These are phyloP conservation scores for Pestalotiopsis sp. DNA, from an alignment of 2,329 filamentous ascomycete species.

Conservation along the genomic window DNA sequence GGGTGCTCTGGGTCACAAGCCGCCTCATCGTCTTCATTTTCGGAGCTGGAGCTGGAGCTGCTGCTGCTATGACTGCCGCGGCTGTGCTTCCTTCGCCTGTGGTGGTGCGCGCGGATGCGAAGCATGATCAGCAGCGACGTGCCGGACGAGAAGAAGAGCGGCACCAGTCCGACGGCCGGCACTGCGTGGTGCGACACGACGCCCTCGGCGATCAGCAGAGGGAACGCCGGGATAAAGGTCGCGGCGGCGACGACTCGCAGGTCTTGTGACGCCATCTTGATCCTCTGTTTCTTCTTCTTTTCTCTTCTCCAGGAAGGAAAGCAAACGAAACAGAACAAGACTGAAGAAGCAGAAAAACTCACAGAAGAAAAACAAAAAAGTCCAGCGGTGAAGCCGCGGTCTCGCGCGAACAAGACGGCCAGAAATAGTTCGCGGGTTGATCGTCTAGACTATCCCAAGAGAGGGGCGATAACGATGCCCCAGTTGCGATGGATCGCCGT, in stretches of 20 bases:
- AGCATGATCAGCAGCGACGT: constrained; percentile 27
- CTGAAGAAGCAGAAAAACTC: not conserved
- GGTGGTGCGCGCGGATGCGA: constrained; percentile 13
- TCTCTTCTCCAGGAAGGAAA: not conserved
- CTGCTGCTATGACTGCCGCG: constrained; percentile 8
- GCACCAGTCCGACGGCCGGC: constrained; percentile 42
- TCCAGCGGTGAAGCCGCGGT: not conserved
- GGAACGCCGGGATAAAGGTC: constrained; percentile 41
- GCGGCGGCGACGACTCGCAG: constrained; percentile 37
- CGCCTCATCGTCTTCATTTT: constrained; percentile 10
- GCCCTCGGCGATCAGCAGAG: constrained; percentile 41
- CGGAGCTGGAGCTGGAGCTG: not conserved
- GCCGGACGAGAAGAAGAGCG: constrained; percentile 38
- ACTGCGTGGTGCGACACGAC: constrained; percentile 34
- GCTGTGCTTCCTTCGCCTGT: constrained; percentile 14
- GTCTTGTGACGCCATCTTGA: not conserved
- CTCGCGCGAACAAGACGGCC: not conserved
- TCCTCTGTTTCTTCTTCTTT: not conserved
- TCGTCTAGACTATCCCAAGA: not conserved
- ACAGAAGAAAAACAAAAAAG: not conserved
- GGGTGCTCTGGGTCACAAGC: constrained; percentile 25
- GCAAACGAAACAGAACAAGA: not conserved
- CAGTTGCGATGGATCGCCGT: not conserved
- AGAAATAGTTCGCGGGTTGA: not conserved
- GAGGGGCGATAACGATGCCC: constrained; percentile 5